Evolutionary conservation across 1,139 yeast species (phyloP).

Genomic region (Pneumocystis murina): DNA sequence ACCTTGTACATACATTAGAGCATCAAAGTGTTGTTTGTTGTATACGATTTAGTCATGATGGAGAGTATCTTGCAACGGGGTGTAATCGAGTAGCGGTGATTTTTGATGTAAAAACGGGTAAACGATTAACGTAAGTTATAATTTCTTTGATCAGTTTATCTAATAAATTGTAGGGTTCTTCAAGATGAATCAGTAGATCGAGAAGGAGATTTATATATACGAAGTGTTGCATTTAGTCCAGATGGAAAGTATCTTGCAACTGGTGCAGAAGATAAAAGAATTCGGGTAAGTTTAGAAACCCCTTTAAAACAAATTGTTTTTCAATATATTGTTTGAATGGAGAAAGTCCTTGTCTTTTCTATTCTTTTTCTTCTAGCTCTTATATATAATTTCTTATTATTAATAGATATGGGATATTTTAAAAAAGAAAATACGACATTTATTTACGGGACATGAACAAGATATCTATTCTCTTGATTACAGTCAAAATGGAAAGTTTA

Average conservation of each 20-base stretch:
- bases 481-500: slow-evolving; percentile 86
- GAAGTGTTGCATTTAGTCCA: slow-evolving; percentile 93
- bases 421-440: slow-evolving; percentile 71
- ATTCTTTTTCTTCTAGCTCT: not conserved
- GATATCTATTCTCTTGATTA: slow-evolving; percentile 92
- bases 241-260: slow-evolving; percentile 93
- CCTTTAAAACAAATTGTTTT: no score
- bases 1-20: slow-evolving; percentile 74
- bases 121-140: slow-evolving; percentile 44
- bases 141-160: not conserved
- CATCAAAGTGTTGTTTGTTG: slow-evolving; percentile 94
- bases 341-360: not conserved
- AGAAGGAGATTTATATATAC: slow-evolving; percentile 69
- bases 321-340: no score
- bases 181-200: slow-evolving; percentile 54
- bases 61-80: slow-evolving; percentile 89
- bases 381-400: not conserved
- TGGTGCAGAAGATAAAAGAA: slow-evolving; percentile 94
- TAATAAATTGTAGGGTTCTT: slow-evolving; percentile 29
- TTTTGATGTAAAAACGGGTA: slow-evolving; percentile 84
- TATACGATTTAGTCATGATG: slow-evolving; percentile 83
- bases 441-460: slow-evolving; percentile 90
- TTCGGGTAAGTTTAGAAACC: slow-evolving; percentile 30
- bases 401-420: slow-evolving; percentile 72
- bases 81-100: slow-evolving; percentile 94